Conservation (phyloP, 306 rosid genomes). For the Alnus glutinosa region DNA sequence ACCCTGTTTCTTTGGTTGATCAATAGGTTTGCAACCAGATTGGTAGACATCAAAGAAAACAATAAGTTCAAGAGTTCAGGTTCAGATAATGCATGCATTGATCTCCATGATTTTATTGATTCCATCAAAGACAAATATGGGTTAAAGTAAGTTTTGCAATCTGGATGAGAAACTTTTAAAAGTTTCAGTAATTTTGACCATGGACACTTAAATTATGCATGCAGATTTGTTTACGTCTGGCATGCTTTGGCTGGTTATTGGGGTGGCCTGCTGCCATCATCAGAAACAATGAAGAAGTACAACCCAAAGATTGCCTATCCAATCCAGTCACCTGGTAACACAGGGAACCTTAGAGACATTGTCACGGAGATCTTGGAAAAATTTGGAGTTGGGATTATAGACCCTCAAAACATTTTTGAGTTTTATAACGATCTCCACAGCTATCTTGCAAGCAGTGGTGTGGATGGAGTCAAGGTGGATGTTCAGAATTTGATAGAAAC, state of each 20-base stretch:
- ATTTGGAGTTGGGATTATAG: slow-evolving; percentile 63
- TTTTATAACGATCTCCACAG: slow-evolving; percentile 67
- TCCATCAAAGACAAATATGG: slow-evolving; percentile 54
- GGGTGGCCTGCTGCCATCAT: slow-evolving; percentile 73
- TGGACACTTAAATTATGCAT: slow-evolving; percentile 7
- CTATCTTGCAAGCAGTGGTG: slow-evolving; percentile 62
- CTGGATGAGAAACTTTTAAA: neutral
- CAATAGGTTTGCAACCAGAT: slow-evolving; percentile 62
- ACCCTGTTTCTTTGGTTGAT: slow-evolving; percentile 16
- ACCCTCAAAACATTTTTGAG: slow-evolving; percentile 46
- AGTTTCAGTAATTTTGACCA: slow-evolving; percentile 2
- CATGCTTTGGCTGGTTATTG: slow-evolving; percentile 81
- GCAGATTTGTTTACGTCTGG: slow-evolving; percentile 69
- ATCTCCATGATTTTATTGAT: slow-evolving; percentile 49
- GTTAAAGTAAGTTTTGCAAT: slow-evolving; percentile 54
- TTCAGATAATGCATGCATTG: slow-evolving; percentile 31
- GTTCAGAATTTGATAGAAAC: slow-evolving; percentile 68
- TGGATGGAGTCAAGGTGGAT: slow-evolving; percentile 80
- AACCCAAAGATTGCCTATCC: slow-evolving; percentile 55
- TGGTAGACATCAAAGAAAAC: slow-evolving; percentile 62
- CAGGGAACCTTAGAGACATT: slow-evolving; percentile 49
- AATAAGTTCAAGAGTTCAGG: slow-evolving; percentile 49
- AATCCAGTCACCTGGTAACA: slow-evolving; percentile 57
- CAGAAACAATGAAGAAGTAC: slow-evolving; percentile 54
- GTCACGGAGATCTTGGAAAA: slow-evolving; percentile 65